Evolutionary conservation across 306 rosid genomes (phyloP), one percentile per base, ranked within the genome.

Genomic region (Rosa lucieae): DNA sequence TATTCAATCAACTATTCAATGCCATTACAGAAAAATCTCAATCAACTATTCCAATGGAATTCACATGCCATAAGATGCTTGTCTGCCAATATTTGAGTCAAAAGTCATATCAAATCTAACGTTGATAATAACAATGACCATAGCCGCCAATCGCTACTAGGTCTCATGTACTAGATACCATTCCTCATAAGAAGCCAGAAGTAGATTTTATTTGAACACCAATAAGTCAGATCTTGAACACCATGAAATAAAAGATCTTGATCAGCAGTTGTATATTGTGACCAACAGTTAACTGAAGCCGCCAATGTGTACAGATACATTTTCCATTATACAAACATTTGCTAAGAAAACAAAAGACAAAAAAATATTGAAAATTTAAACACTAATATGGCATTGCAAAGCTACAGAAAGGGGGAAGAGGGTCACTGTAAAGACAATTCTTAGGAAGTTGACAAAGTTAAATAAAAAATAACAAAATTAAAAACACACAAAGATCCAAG

Each of bases 401-500:
- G 15, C 10, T 72, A 29, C 53, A 43, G 51, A 23, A 6, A 14
- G 55, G 73, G 20, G 49, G 49, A 42, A 37, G n/a, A 26, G 3
- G 70, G 70, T 4, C 29, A 44, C 15, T 4, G 35, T 8, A 46
- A 10, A 15, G 78, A 44, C 56, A 42, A n/a, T 5, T 58, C 53
- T 59, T n/a, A 59, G 29, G 55, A 42, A 40, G 43, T 29, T 75
- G 70, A 26, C 56, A 75, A 43, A 43, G 18, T 58, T 23, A 1
- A 9, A 43, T 74, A 8, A 39, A 43, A 43, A 21, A 42, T 74
- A 42, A 61, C 26, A 61, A 58, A 15, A 37, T 43, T 2, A 42
- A 26, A 65, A 78, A 42, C 68, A n/a, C 76, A 77, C 46, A 13
- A 40, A 42, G 42, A 62, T 68, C 17, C 46, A 10, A 43, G 62